Evolutionary conservation across 257 asterid species (phyloP), one percentile per base, ranked within the genome.

Genomic region (Petunia secreta): DNA sequence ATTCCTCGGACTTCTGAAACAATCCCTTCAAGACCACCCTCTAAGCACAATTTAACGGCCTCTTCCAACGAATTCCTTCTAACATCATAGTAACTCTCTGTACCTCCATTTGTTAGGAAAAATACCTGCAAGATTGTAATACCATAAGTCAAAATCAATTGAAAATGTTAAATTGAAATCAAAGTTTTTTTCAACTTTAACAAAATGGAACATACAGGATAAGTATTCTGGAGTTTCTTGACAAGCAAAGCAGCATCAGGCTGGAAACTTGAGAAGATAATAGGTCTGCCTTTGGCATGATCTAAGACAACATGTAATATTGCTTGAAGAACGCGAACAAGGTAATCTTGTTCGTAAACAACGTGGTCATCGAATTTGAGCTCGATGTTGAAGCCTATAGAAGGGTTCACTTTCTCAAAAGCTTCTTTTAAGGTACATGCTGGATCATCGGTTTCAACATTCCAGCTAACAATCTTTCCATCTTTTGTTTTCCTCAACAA

Each of bases 91-190:
- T 86, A 90, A 3, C 87, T 74, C 92, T 92, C 97, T 4, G 80
- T 89, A 14, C 99, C 99, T 58, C 92, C 99, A 75, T 92, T 91
- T 1, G 98, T 92, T 5, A 96, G 92, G 89, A 96, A 96, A 80
- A 87, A 94, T 46, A 95, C 98, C 98, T 93, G 75, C 73, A 63
- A 14, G n/a, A 16, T 39, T 14, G n/a, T 34, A n/a, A 37, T 4
- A 41, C 2, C 46, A 15, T 67, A 37, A 57, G 75, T 67, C 48
- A 67, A 40, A 67, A 50, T n/a, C 54, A 79, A n/a, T 40, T 15
- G 50, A 58, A 59, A 36, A 3, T 52, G 11, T 4, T 8, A 50
- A 52, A 52, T 10, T 52, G 15, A 52, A 52, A 8, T 52, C 57
- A 52, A 2, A 52, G 1, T 0, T 0, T 52, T 52, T 52, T 2